Percentiles rank a stretch among this genome's conserved stretches.
Evolutionary conservation across 345 rosid genomes (phyloP).

Genomic region (Corymbia maculata): DNA sequence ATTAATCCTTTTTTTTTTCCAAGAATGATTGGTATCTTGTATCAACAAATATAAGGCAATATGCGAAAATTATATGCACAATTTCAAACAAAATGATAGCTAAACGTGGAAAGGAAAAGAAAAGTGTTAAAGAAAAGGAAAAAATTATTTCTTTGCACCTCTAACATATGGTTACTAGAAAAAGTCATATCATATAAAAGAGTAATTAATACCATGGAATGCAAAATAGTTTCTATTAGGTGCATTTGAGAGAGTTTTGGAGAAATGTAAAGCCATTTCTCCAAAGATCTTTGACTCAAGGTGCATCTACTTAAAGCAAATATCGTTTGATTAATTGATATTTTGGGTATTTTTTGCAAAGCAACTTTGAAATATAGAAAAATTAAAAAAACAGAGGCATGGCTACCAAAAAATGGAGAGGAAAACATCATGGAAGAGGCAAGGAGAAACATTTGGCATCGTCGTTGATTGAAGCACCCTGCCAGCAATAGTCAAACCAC

Average conservation of each 20-base stretch:
- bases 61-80: too few species aligned
- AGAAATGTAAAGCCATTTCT: not conserved
- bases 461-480: not conserved
- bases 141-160: not conserved
- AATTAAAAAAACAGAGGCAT: not conserved
- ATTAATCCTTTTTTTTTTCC: too few species aligned
- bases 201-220: not conserved
- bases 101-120: not conserved
- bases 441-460: not conserved
- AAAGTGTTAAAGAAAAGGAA: not conserved
- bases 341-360: not conserved
- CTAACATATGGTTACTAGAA: too few species aligned
- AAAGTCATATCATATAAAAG: not conserved
- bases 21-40: too few species aligned
- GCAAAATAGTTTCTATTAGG: not conserved
- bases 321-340: not conserved
- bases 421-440: not conserved
- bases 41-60: too few species aligned
- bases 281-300: not conserved
- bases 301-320: not conserved
- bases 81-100: too few species aligned
- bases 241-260: not conserved
- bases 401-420: not conserved
- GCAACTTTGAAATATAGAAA: not conserved
- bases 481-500: not conserved